phyloP scores from a whole-genome alignment of 306 rosid species.

The Cucumis melo region DNA sequence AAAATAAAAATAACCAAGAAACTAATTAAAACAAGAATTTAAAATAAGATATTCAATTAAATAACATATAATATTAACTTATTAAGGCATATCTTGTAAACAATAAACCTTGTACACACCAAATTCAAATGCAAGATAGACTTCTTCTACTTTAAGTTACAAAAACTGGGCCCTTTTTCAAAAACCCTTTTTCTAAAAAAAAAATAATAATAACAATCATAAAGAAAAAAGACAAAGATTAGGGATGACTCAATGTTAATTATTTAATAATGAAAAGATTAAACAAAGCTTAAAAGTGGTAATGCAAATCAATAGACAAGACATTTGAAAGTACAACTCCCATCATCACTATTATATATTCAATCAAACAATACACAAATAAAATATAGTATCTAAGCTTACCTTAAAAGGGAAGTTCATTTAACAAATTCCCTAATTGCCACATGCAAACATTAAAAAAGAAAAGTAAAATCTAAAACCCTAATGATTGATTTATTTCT shows the following conservation, averaged over 20 bases:
- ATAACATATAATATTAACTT: too few relatives aligned
- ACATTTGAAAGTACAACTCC: constrained; percentile 4
- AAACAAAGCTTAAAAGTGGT: constrained; percentile 27
- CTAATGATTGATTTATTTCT: not conserved
- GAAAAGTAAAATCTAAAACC: not conserved
- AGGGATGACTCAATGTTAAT: not conserved
- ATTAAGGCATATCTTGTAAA: not conserved
- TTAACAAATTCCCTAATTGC: not conserved
- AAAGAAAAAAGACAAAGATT: not conserved
- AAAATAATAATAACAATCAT: not conserved
- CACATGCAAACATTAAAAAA: not conserved
- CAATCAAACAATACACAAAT: not conserved
- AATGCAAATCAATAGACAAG: constrained; percentile 12
- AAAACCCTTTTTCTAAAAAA: not conserved
- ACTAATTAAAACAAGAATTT: too few relatives aligned
- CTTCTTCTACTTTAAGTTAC: not conserved
- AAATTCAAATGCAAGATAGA: not conserved
- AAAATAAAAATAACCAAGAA: too few relatives aligned
- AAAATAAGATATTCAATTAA: too few relatives aligned
- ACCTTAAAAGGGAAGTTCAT: constrained; percentile 44
- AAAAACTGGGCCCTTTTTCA: not conserved
- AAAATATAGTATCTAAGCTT: constrained; percentile 16
- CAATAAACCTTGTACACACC: not conserved
- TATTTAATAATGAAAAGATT: not conserved
- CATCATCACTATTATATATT: constrained; percentile 14